Evolutionary conservation across 2,329 filamentous ascomycete species (phyloP).

Genomic region (Ophiostoma sp.): DNA sequence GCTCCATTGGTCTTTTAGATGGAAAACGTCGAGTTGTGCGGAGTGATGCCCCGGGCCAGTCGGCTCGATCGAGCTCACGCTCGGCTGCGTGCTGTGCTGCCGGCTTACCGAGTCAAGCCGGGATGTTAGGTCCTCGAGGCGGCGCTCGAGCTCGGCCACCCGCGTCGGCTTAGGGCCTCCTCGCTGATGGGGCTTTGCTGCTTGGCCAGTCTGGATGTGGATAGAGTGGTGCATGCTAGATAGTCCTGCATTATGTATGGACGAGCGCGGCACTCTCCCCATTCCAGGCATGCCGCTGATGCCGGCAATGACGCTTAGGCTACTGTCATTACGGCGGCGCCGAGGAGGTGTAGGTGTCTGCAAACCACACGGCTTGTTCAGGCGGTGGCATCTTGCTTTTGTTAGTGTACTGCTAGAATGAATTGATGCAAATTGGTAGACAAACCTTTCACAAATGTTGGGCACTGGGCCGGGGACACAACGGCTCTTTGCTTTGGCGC

Average conservation of each 20-base stretch:
- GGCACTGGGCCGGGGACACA: neutral
- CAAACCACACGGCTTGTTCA: neutral
- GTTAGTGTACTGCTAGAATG: neutral
- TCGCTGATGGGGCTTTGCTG: too few relatives aligned
- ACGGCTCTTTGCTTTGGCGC: constrained; percentile 10
- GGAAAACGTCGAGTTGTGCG: too few relatives aligned
- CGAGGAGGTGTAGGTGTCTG: neutral
- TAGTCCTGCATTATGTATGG: neutral
- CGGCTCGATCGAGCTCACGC: too few relatives aligned
- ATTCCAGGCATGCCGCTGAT: neutral
- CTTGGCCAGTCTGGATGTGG: neutral
- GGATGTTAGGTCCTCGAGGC: neutral
- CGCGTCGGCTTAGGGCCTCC: too few relatives aligned
- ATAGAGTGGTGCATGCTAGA: neutral
- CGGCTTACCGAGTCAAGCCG: neutral
- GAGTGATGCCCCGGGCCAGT: too few relatives aligned
- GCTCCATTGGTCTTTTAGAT: too few relatives aligned
- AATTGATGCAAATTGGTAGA: neutral
- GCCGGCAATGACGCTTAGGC: neutral
- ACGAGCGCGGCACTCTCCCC: neutral
- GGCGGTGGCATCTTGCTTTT: neutral
- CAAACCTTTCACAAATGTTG: constrained; percentile 8
- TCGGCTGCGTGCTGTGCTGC: neutral
- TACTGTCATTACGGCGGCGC: neutral
- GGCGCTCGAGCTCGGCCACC: neutral